Conservation (phyloP, 2,329 filamentous ascomycete genomes). For the Colletotrichum lindemuthianum region DNA sequence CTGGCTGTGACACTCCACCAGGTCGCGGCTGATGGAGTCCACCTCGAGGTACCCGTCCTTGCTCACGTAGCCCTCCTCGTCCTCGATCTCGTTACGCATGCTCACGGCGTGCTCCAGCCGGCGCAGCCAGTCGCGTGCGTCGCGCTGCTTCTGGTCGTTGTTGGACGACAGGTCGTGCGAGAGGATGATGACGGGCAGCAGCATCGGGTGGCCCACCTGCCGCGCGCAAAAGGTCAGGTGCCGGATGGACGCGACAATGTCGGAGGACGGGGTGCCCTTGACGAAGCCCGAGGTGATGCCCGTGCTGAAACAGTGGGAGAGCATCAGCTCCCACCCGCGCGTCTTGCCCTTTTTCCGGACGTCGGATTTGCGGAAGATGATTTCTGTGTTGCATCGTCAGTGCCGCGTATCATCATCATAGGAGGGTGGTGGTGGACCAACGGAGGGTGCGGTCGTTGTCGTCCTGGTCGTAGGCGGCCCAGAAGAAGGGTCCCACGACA, state of each 20-base stretch:
- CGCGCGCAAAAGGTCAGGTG: slow-evolving; percentile 60
- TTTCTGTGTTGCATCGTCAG: slow-evolving; percentile 53
- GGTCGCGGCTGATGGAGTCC: slow-evolving; percentile 68
- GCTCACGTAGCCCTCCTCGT: slow-evolving; percentile 63
- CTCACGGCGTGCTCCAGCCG: slow-evolving; percentile 69
- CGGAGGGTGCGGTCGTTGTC: slow-evolving; percentile 67
- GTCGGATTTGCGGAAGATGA: slow-evolving; percentile 73
- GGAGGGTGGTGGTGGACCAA: slow-evolving; percentile 45
- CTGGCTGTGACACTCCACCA: slow-evolving; percentile 71
- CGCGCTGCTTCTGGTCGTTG: slow-evolving; percentile 70
- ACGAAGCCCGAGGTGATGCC: slow-evolving; percentile 68
- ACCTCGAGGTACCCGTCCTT: slow-evolving; percentile 63
- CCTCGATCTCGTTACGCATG: slow-evolving; percentile 68
- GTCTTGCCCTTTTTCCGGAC: slow-evolving; percentile 72
- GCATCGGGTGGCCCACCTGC: slow-evolving; percentile 66
- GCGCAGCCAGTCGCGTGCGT: slow-evolving; percentile 70
- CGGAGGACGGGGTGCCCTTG: slow-evolving; percentile 69
- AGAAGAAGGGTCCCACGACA: slow-evolving; percentile 72
- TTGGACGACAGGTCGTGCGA: slow-evolving; percentile 65
- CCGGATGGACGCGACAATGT: slow-evolving; percentile 59
- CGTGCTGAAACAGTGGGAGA: slow-evolving; percentile 65
- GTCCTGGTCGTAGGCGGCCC: slow-evolving; percentile 66
- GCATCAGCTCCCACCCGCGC: slow-evolving; percentile 72
- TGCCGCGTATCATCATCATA: neutral
- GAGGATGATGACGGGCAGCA: slow-evolving; percentile 68